Conservation (phyloP, 768 basidiomycete genomes). For the Phlebiopsis gigantea region DNA sequence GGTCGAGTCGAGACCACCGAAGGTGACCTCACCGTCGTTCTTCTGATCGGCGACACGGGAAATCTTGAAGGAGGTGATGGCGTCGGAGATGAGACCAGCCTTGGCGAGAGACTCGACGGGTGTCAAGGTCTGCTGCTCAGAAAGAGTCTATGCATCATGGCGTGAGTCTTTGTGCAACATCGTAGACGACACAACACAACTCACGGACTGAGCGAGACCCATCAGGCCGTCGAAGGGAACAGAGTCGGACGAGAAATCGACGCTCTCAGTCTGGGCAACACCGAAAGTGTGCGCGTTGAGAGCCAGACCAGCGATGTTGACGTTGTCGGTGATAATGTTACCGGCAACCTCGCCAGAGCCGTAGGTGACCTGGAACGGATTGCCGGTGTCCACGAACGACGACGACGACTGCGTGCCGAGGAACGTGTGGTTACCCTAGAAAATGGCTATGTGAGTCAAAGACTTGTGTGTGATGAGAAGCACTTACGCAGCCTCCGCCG, state of each 20-base stretch:
- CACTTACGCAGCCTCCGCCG: constrained; percentile 37
- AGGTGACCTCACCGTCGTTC: constrained; percentile 79
- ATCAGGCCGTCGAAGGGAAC: constrained; percentile 69
- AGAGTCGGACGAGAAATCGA: constrained; percentile 47
- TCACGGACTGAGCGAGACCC: constrained; percentile 69
- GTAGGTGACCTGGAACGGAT: constrained; percentile 57
- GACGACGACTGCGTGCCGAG: constrained; percentile 59
- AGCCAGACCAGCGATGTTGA: constrained; percentile 57
- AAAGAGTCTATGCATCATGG: constrained; percentile 41
- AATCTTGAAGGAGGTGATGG: constrained; percentile 79
- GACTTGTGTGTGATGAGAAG: neutral
- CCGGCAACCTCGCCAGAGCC: constrained; percentile 69
- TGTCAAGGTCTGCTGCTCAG: constrained; percentile 57
- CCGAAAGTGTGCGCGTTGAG: constrained; percentile 64
- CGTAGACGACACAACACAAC: constrained; percentile 19
- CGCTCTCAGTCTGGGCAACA: constrained; percentile 51
- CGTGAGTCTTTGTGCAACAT: neutral
- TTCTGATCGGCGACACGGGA: constrained; percentile 62
- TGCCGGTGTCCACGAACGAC: constrained; percentile 49
- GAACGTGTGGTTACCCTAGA: constrained; percentile 58
- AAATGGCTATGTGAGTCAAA: constrained; percentile 7
- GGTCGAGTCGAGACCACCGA: constrained; percentile 66
- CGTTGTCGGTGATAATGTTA: constrained; percentile 53
- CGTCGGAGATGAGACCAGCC: constrained; percentile 48
- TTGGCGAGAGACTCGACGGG: constrained; percentile 67